Percentiles rank a stretch among this genome's conserved stretches.
phyloP scores from a whole-genome alignment of 2,329 filamentous ascomycete genomes.

The Colletotrichum trifolii region DNA sequence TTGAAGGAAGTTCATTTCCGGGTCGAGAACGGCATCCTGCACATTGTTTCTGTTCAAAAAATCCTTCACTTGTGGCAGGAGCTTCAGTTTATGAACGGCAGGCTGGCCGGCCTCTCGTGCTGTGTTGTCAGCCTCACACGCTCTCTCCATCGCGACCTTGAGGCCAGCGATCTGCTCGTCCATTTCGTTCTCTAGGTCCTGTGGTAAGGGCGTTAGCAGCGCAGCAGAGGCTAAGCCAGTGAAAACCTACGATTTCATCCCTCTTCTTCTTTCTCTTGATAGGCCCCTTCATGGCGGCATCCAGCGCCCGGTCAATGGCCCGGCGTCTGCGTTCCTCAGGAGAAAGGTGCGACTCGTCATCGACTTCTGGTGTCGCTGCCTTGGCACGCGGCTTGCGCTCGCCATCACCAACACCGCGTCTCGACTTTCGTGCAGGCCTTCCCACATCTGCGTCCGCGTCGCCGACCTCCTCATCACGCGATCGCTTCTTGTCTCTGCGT shows the following conservation, averaged over 20 bases:
- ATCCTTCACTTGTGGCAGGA: constrained; percentile 89
- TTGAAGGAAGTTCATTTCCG: constrained; percentile 94
- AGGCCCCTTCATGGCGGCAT: constrained; percentile 87
- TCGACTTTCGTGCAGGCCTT: constrained; percentile 57
- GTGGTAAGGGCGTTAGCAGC: constrained; percentile 40
- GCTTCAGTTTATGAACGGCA: constrained; percentile 91
- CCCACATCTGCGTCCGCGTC: constrained; percentile 55
- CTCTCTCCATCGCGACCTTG: constrained; percentile 89
- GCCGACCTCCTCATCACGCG: constrained; percentile 62
- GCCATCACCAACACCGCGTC: constrained; percentile 54
- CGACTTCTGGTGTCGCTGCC: constrained; percentile 63
- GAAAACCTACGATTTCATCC: constrained; percentile 80
- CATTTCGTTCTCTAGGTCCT: constrained; percentile 91
- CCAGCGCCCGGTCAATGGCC: constrained; percentile 87
- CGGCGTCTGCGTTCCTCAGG: constrained; percentile 86
- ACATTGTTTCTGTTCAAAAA: constrained; percentile 91
- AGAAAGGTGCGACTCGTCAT: constrained; percentile 81
- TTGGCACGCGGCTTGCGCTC: constrained; percentile 61
- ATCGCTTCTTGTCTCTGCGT: constrained; percentile 75
- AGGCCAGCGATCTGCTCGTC: constrained; percentile 91
- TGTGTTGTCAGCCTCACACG: constrained; percentile 86
- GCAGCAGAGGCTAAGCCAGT: neutral
- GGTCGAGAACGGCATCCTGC: constrained; percentile 86
- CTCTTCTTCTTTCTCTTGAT: constrained; percentile 80
- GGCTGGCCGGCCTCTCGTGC: constrained; percentile 83